Conservation (phyloP, 441 rosid genomes). For the Gossypium laxum region DNA sequence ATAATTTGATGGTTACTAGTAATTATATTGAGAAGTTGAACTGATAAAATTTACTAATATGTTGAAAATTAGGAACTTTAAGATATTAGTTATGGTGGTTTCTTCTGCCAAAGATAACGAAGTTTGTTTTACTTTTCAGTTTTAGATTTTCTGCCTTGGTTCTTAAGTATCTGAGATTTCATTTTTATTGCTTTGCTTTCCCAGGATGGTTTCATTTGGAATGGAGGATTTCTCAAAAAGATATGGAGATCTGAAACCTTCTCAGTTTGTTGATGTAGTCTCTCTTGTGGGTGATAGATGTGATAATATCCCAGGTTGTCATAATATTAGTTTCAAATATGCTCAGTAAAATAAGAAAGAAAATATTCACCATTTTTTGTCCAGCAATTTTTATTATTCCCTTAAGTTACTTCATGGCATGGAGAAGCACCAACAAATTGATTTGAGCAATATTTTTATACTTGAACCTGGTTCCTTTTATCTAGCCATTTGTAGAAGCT, state of each 20-base stretch:
- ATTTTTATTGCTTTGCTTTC: conserved; percentile 20
- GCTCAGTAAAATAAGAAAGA: neutral
- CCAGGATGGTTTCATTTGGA: conserved; percentile 90
- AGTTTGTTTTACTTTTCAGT: neutral
- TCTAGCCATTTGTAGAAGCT: neutral
- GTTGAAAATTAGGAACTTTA: neutral
- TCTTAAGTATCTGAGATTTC: neutral
- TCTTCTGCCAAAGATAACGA: neutral
- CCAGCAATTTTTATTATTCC: neutral
- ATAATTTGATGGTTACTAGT: neutral
- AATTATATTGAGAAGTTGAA: neutral
- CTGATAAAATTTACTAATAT: neutral
- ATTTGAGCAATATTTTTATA: neutral
- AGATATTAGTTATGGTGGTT: neutral
- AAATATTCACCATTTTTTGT: neutral
- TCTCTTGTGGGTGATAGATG: conserved; percentile 77
- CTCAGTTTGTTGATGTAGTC: conserved; percentile 80
- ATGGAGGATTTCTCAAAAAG: conserved; percentile 79
- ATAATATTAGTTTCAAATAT: neutral
- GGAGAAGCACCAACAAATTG: neutral
- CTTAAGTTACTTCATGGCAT: neutral
- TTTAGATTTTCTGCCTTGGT: neutral
- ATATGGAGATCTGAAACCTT: conserved; percentile 61
- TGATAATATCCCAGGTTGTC: conserved; percentile 84
- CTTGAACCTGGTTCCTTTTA: neutral